phyloP scores from a whole-genome alignment of 371 early-diverging fungal genomes.

The Haplosporangium sp. region DNA sequence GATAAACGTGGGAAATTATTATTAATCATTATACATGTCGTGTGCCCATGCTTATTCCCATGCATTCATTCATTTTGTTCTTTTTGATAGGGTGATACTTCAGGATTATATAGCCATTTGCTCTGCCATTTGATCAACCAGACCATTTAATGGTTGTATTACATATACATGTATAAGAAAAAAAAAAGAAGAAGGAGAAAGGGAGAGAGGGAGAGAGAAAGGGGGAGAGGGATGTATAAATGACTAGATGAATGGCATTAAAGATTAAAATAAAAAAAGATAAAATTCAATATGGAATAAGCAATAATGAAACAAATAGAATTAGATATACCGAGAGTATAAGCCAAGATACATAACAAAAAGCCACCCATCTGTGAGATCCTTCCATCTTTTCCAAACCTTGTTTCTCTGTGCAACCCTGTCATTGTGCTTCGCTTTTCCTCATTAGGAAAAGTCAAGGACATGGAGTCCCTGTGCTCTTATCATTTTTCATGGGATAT shows the following conservation, averaged over 20 bases:
- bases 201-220: neutral
- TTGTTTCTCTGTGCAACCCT: constrained; percentile 2
- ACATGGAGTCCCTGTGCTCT: too few species aligned
- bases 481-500: too few species aligned
- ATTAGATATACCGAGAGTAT: neutral
- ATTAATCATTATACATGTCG: neutral
- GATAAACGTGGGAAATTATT: neutral
- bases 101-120: constrained; percentile 44
- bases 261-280: too few species aligned
- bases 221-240: too few species aligned
- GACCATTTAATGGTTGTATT: constrained; percentile 25
- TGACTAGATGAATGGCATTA: too few species aligned
- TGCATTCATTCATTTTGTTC: neutral
- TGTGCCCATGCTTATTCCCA: neutral
- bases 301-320: too few species aligned
- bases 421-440: neutral
- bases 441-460: too few species aligned
- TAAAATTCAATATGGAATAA: too few species aligned
- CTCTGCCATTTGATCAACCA: constrained; percentile 54
- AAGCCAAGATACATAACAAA: neutral
- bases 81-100: constrained; percentile 46
- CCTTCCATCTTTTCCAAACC: constrained; percentile 46
- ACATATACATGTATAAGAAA: constrained; percentile 1
- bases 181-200: neutral
- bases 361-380: constrained; percentile 5